Conservation (phyloP, 2,329 filamentous ascomycete genomes). For the Sclerotinia subarctica region DNA sequence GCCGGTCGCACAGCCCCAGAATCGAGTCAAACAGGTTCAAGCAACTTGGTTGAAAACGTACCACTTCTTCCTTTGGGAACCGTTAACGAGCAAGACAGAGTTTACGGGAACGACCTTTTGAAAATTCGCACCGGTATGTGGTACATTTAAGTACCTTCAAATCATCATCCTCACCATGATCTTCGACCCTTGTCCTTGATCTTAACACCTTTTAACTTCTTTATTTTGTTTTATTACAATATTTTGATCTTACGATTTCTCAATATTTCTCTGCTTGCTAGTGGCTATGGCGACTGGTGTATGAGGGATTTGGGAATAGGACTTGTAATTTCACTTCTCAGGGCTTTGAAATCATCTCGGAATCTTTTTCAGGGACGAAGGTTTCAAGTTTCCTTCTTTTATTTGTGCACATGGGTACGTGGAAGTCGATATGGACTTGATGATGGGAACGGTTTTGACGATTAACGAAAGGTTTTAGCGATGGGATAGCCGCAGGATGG, state of each 20-base stretch:
- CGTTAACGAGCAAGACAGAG: conserved; percentile 4
- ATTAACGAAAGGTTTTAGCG: background rate
- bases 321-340: conserved; percentile 29
- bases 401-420: background rate
- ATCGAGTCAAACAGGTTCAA: conserved; percentile 29
- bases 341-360: conserved; percentile 21
- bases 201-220: conserved; percentile 25
- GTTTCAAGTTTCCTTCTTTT: conserved; percentile 1
- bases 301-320: conserved; percentile 14
- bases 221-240: conserved; percentile 26
- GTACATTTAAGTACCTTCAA: conserved; percentile 34
- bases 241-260: conserved; percentile 20
- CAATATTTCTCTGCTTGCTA: background rate
- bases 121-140: conserved; percentile 37
- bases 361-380: background rate
- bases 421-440: conserved; percentile 9
- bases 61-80: conserved; percentile 35
- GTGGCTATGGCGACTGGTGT: background rate
- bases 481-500: background rate
- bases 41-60: conserved; percentile 24
- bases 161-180: conserved; percentile 12
- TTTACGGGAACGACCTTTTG: conserved; percentile 19
- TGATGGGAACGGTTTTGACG: background rate
- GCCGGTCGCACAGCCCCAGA: conserved; percentile 20
- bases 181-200: conserved; percentile 26